Evolutionary conservation across 441 rosid genomes (phyloP).

Genomic region (Bruguiera hainesii): DNA sequence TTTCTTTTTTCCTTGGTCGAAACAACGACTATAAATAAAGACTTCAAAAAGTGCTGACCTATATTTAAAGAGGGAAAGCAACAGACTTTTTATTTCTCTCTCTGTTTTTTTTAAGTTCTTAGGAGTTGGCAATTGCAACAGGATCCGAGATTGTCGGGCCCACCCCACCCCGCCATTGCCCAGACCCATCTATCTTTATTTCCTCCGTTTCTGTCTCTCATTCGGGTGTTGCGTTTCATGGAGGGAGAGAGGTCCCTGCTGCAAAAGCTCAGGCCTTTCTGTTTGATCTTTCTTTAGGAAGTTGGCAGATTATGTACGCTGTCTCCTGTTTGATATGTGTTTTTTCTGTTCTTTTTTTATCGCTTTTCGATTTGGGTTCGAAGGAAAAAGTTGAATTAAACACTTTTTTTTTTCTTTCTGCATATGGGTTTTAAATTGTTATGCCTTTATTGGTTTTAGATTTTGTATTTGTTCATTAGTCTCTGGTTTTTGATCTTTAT

Average conservation of each 20-base stretch:
- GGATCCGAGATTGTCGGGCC: slow-evolving; percentile 29
- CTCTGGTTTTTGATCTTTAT: no score
- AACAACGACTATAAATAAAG: not conserved
- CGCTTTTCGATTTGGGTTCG: no score
- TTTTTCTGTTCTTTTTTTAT: no score
- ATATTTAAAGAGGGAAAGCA: no score
- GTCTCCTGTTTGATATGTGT: no score
- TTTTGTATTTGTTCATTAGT: no score
- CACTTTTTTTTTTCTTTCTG: no score
- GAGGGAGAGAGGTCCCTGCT: slow-evolving; percentile 15
- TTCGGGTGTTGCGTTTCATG: not conserved
- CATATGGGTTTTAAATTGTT: no score
- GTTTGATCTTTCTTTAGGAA: slow-evolving; percentile 2
- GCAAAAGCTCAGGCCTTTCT: not conserved
- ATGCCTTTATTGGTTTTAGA: no score
- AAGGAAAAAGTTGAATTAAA: no score
- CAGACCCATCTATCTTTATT: not conserved
- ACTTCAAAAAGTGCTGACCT: not conserved
- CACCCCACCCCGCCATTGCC: not conserved
- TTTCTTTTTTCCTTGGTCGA: not conserved
- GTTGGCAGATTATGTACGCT: not conserved
- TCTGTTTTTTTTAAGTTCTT: not conserved
- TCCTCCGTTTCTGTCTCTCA: slow-evolving; percentile 1
- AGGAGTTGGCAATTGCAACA: slow-evolving; percentile 1
- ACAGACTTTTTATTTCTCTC: not conserved